Evolutionary conservation across 2,329 filamentous ascomycete species (phyloP), one percentile per base, ranked within the genome.

Genomic region (Periconia sp.): DNA sequence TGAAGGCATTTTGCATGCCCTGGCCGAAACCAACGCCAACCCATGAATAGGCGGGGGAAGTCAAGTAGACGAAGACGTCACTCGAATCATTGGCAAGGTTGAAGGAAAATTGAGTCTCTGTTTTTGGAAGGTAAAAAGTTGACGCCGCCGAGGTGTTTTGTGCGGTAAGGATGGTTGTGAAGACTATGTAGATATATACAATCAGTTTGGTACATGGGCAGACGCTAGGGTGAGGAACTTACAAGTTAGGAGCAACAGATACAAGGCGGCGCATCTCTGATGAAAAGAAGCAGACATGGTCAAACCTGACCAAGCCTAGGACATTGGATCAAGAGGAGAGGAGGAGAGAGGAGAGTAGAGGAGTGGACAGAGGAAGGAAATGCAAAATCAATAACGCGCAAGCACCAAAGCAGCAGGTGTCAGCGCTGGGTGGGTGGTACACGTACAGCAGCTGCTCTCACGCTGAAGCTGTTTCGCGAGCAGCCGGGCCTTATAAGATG

Each of bases 1-100:
- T 79, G 51, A 79, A 61, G 15, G 73, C 70, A 33, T 75, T 67
- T 52, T 65, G 66, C 77, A 80, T 80, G 48, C 64, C 60, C 33
- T 59, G 60, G 3, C 77, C 77, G 54, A 79, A 74, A 2, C 77
- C 77, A 14, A 78, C 69, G 2, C 68, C 76, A 10, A 77, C 71
- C 77, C 77, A 80, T 3, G 75, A 75, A 49, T 74, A 72, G 14
- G 68, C 68, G 8, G 74, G 70, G n/a, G 57, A 64, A 1, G 65
- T 57, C 37, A 71, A 68, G 60, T 70, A 70, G 11, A 74, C 63
- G 51, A 60, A 69, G 11, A 74, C 59, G 64, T 74, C 69, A n/a
- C 53, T 59, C 1, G 69, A 68, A 47, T 69, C 60, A 13, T 68
- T 65, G 7, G 68, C 66, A 41, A 74, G 48, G 27, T 68, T 72